These are phyloP conservation scores for Elaeagnus macrophylla DNA, from an alignment of 306 rosid genomes.

Conservation along the genomic window DNA sequence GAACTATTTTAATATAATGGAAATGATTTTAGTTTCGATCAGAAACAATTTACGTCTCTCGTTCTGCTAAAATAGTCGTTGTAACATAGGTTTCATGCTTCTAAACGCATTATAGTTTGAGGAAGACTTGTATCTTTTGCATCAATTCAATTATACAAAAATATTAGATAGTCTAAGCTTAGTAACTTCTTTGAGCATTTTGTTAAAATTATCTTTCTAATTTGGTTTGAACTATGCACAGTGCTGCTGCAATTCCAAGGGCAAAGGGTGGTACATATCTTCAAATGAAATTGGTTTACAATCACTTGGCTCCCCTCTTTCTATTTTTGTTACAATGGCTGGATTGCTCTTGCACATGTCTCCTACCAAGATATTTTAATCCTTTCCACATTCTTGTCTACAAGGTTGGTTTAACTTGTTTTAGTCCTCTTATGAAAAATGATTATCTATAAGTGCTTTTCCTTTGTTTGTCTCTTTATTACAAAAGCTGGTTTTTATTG, in stretches of 20 bases:
- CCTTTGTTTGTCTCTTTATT: background rate
- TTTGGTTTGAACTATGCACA: conserved; percentile 20
- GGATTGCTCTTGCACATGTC: conserved; percentile 50
- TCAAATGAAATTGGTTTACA: conserved; percentile 61
- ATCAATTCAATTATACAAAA: no score
- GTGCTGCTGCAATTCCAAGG: conserved; percentile 69
- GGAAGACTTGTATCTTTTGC: no score
- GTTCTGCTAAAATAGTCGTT: no score
- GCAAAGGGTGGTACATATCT: conserved; percentile 43
- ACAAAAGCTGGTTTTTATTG: conserved; percentile 4
- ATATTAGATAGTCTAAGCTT: background rate
- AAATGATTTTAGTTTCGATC: no score
- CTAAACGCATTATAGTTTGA: no score
- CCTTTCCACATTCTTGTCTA: conserved; percentile 51
- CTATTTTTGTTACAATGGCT: conserved; percentile 53
- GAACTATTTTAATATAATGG: no score
- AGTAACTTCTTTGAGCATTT: background rate
- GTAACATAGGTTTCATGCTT: no score
- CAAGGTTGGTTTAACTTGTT: conserved; percentile 36
- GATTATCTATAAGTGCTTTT: background rate
- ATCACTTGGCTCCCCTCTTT: conserved; percentile 50
- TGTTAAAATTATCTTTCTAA: background rate
- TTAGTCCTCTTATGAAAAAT: background rate
- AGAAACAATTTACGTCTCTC: no score
- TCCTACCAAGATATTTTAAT: conserved; percentile 40